phyloP scores from a whole-genome alignment of 2,329 filamentous ascomycete genomes.

The Lecanosticta acicola region DNA sequence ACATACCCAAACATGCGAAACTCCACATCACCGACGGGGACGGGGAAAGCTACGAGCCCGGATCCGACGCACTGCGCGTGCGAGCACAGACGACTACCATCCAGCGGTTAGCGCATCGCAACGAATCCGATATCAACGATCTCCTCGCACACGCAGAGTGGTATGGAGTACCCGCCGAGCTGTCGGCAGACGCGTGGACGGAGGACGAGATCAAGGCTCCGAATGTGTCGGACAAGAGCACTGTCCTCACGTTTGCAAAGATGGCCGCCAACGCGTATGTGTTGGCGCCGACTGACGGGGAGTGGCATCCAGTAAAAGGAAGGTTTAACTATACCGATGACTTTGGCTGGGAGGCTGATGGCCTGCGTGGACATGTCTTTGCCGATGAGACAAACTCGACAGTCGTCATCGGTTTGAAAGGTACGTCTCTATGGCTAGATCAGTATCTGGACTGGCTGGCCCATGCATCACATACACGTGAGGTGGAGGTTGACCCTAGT shows the following conservation, averaged over 20 bases:
- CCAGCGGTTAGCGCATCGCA: constrained; percentile 73
- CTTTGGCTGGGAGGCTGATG: constrained; percentile 90
- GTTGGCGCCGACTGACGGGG: constrained; percentile 59
- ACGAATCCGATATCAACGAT: constrained; percentile 68
- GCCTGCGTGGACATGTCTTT: constrained; percentile 86
- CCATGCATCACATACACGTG: constrained; percentile 1
- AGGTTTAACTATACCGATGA: constrained; percentile 80
- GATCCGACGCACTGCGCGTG: constrained; percentile 41
- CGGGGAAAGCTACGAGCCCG: constrained; percentile 35
- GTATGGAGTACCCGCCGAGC: constrained; percentile 59
- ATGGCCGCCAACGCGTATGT: constrained; percentile 92
- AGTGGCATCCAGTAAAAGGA: constrained; percentile 76
- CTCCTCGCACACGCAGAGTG: constrained; percentile 68
- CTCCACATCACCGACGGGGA: constrained; percentile 25
- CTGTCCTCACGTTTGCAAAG: constrained; percentile 73
- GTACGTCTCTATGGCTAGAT: constrained; percentile 35
- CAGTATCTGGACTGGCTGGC: not conserved
- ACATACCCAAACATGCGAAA: constrained; percentile 58
- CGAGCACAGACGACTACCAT: constrained; percentile 53
- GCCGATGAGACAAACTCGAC: constrained; percentile 80
- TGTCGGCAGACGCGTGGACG: constrained; percentile 74
- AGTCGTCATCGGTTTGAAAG: constrained; percentile 87
- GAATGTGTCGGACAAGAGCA: constrained; percentile 78
- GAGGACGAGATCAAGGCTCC: constrained; percentile 72
- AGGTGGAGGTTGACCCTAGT: not conserved